Conservation (phyloP, 352 stramenopile species). For the Thraustotheca clavata region DNA sequence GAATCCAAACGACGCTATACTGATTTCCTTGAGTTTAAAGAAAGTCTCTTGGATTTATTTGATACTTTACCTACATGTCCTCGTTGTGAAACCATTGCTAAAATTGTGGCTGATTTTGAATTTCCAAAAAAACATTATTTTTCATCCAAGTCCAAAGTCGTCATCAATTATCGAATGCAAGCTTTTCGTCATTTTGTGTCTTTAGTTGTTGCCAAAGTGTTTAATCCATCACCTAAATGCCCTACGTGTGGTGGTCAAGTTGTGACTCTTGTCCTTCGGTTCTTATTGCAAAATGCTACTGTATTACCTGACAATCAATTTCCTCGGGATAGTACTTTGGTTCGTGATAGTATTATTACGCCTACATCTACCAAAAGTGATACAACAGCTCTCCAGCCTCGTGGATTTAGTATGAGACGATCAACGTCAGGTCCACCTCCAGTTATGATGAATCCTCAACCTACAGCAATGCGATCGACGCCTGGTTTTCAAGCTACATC, state of each 20-base stretch:
- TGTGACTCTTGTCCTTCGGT: constrained; percentile 13
- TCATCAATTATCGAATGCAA: constrained; percentile 80
- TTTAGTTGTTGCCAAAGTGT: constrained; percentile 66
- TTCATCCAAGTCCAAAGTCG: constrained; percentile 54
- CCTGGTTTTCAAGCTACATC: constrained; percentile 1
- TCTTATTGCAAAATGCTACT: constrained; percentile 16
- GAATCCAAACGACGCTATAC: constrained; percentile 19
- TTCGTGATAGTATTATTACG: not conserved
- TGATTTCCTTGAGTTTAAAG: constrained; percentile 19
- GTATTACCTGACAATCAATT: constrained; percentile 20
- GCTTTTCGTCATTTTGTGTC: constrained; percentile 79
- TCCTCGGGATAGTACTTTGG: not conserved
- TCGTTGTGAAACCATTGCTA: constrained; percentile 68
- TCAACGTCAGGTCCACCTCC: not conserved
- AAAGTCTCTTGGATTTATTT: constrained; percentile 15
- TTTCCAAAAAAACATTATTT: constrained; percentile 85
- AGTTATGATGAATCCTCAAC: not conserved
- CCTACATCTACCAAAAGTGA: constrained; percentile 15
- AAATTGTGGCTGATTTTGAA: constrained; percentile 66
- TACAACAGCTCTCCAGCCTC: not conserved
- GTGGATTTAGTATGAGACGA: not conserved
- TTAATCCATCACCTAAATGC: constrained; percentile 76
- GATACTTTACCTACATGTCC: constrained; percentile 51
- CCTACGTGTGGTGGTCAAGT: constrained; percentile 55
- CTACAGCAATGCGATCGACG: not conserved